A percentile compares a stretch with the other conserved stretches of the same genome.
phyloP scores from a whole-genome alignment of 2,329 filamentous ascomycete genomes.

The Cercospora nicotianae region DNA sequence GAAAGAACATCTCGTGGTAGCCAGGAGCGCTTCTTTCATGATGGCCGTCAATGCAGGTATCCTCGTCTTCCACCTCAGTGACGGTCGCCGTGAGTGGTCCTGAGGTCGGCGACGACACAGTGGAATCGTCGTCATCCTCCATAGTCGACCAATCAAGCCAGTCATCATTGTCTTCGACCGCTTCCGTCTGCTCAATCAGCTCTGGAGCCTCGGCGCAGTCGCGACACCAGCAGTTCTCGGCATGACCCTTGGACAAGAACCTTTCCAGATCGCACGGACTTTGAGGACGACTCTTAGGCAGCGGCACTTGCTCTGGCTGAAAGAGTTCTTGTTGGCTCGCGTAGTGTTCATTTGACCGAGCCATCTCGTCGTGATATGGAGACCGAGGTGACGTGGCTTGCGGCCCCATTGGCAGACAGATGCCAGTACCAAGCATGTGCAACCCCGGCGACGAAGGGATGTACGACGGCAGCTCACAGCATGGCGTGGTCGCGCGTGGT shows the following conservation, averaged over 20 bases:
- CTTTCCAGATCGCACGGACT: conserved; percentile 31
- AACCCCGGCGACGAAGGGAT: neutral
- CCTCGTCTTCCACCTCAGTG: conserved; percentile 11
- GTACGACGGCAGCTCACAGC: conserved; percentile 23
- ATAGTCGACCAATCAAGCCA: conserved; percentile 28
- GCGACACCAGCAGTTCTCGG: conserved; percentile 34
- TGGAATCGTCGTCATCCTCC: conserved; percentile 15
- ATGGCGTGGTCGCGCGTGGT: neutral
- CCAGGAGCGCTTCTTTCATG: neutral
- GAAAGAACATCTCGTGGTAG: conserved; percentile 16
- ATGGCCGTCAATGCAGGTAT: neutral
- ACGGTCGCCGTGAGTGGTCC: conserved; percentile 2
- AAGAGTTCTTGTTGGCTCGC: conserved; percentile 34
- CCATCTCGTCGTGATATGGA: conserved; percentile 14
- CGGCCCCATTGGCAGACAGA: neutral
- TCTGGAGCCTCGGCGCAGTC: conserved; percentile 30
- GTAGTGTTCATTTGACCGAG: conserved; percentile 30
- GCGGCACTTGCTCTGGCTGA: conserved; percentile 12
- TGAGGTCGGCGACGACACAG: neutral
- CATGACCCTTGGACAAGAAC: conserved; percentile 36
- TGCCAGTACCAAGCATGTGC: neutral
- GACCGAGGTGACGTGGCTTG: neutral
- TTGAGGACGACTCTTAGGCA: conserved; percentile 14
- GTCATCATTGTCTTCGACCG: conserved; percentile 21
- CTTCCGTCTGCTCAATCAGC: conserved; percentile 21